Base-by-base conservation (phyloP, 1,139 yeast species). In the Debaryomyces nepalensis region DNA sequence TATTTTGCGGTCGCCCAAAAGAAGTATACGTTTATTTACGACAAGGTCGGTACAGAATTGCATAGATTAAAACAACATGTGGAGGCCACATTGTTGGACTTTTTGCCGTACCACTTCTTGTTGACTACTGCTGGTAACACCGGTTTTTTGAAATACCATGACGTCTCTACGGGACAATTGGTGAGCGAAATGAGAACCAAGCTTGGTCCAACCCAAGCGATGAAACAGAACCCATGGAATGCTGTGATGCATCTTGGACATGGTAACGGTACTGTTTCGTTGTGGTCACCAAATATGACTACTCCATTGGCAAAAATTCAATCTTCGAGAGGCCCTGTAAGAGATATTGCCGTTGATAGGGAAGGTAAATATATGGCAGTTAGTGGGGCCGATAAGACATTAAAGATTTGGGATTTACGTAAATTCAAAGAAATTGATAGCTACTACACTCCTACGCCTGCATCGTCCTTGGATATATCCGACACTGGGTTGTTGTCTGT, bases 1-100 rank as follows among this genome's bases (percentile, higher is more conserved):
- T 90, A 77, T 63, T 91, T 88, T 68, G 99, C 99, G 0, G 97
- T 84, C 11, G 99, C 99, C 1, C 99, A 95, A 66, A 91, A 90
- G 66, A 91, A 90, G 63, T 88, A 93, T 63, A 87, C 95, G 1
- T 95, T 84, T 60, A 87, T 95, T 33, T 95, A 95, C 62, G 97
- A 93, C 63, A 84, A 85, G 52, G 81, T 83, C 49, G 99, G 99
- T 20, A 77, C 85, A 37, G 99, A 95, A 73, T 70, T 95, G 47
- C 99, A 95, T 64, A 81, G 96, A 57, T 72, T 95, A 64, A 87
- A 87, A 55, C 93, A 88, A 59, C 99, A 93, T 59, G 74, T 90
- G 27, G 99, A 91, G 52, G 84, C 84, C 15, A 88, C 93, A 9
- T 71, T 79, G 43, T 69, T 95, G 57, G 96, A 91, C 51, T 95